Evolutionary conservation across 495 filamentous ascomycete species (phyloP).

Genomic region (Hypoxylon cercidicola): DNA sequence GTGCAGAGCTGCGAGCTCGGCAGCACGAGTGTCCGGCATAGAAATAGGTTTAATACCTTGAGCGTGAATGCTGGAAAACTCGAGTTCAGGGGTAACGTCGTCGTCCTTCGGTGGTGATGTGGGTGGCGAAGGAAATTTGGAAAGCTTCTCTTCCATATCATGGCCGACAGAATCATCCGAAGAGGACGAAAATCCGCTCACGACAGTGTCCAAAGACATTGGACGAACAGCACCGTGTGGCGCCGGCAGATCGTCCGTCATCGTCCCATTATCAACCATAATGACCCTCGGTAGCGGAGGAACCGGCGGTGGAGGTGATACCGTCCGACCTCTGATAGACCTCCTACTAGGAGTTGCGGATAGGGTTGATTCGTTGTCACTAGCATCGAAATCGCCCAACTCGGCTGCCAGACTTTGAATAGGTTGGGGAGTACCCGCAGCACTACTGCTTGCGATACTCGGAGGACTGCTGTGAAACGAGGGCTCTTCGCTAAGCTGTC

Average conservation of each 20-base stretch:
- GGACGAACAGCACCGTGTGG: conserved; percentile 36
- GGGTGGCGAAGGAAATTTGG: conserved; percentile 60
- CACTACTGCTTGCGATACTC: conserved; percentile 64
- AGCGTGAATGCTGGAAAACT: conserved; percentile 44
- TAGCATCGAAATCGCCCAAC: conserved; percentile 77
- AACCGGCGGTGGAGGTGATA: conserved; percentile 63
- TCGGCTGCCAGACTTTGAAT: conserved; percentile 91
- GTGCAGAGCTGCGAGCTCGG: conserved; percentile 41
- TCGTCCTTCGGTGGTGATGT: conserved; percentile 43
- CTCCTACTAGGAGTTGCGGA: conserved; percentile 57
- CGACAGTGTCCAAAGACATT: conserved; percentile 53
- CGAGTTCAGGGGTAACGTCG: conserved; percentile 39
- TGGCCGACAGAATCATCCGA: conserved; percentile 55
- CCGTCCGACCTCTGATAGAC: conserved; percentile 57
- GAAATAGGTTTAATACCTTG: conserved; percentile 49
- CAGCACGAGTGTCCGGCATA: conserved; percentile 40
- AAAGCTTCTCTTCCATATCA: conserved; percentile 57
- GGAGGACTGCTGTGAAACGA: conserved; percentile 60
- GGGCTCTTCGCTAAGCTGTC: conserved; percentile 72
- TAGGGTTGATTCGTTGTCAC: conserved; percentile 67
- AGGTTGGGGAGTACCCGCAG: conserved; percentile 61
- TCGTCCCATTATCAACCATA: conserved; percentile 85
- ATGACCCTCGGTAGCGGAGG: conserved; percentile 61
- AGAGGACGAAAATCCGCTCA: conserved; percentile 34
- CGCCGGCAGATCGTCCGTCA: conserved; percentile 75